phyloP scores from a whole-genome alignment of 2,329 filamentous ascomycete species.

The Arthrocladium fulminans region DNA sequence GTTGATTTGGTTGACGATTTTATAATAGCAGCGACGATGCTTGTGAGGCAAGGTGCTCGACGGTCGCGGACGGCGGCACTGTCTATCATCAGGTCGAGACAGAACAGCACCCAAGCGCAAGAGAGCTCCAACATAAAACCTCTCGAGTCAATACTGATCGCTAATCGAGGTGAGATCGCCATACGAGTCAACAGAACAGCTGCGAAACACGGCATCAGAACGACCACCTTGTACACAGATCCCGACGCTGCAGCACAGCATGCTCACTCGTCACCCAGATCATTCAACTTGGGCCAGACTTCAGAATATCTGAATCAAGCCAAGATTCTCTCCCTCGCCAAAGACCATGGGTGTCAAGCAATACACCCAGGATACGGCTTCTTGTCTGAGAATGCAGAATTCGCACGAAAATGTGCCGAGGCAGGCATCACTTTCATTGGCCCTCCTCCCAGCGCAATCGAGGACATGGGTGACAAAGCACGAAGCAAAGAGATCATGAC shows the following conservation, averaged over 20 bases:
- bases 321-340: conserved; percentile 80
- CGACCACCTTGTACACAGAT: conserved; percentile 90
- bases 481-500: conserved; percentile 95
- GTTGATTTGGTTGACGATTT: not conserved
- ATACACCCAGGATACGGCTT: conserved; percentile 96
- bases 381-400: conserved; percentile 72
- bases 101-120: conserved; percentile 4
- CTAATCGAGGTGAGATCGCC: conserved; percentile 94
- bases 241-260: conserved; percentile 83
- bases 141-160: conserved; percentile 54
- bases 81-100: not conserved
- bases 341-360: conserved; percentile 75
- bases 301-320: conserved; percentile 89
- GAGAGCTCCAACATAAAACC: conserved; percentile 9
- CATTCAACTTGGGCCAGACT: conserved; percentile 72
- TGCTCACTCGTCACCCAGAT: conserved; percentile 72
- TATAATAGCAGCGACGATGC: not conserved
- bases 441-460: conserved; percentile 67
- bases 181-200: conserved; percentile 87
- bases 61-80: not conserved
- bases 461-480: conserved; percentile 86
- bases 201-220: conserved; percentile 76
- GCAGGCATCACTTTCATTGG: conserved; percentile 92
- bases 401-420: conserved; percentile 78
- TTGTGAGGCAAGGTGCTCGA: not conserved